phyloP scores from a whole-genome alignment of 129 eudicot species.

The Arctium lappa region DNA sequence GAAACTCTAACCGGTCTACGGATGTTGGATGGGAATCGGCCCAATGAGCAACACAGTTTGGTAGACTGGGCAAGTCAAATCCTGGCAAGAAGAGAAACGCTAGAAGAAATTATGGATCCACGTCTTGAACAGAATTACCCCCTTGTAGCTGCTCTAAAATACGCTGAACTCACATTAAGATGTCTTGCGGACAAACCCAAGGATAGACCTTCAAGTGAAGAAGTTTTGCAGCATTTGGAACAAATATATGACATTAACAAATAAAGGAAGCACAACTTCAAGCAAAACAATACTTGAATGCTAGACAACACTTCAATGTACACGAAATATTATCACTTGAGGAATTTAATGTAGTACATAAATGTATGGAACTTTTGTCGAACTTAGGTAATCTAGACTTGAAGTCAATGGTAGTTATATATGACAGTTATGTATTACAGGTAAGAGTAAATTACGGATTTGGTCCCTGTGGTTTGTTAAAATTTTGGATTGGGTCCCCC shows the following conservation, averaged over 20 bases:
- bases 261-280: neutral
- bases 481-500: too few species aligned
- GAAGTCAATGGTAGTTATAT: too few species aligned
- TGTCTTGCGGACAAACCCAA: slow-evolving; percentile 16
- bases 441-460: too few species aligned
- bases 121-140: slow-evolving; percentile 20
- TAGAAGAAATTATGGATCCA: slow-evolving; percentile 30
- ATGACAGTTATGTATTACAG: too few species aligned
- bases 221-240: slow-evolving; percentile 29
- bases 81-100: neutral
- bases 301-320: too few species aligned
- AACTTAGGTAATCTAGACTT: too few species aligned
- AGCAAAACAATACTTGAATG: too few species aligned
- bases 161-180: slow-evolving; percentile 17
- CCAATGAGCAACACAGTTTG: neutral
- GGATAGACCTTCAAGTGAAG: slow-evolving; percentile 32
- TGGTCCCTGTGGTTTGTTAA: too few species aligned
- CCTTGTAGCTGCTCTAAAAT: neutral
- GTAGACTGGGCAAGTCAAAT: slow-evolving; percentile 20
- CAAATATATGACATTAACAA: slow-evolving; percentile 15
- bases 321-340: too few species aligned
- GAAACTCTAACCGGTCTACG: slow-evolving; percentile 29
- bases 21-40: slow-evolving; percentile 2
- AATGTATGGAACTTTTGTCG: too few species aligned
- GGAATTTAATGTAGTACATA: too few species aligned